Conservation (phyloP, 2,329 filamentous ascomycete genomes). For the Penicillium sp. region DNA sequence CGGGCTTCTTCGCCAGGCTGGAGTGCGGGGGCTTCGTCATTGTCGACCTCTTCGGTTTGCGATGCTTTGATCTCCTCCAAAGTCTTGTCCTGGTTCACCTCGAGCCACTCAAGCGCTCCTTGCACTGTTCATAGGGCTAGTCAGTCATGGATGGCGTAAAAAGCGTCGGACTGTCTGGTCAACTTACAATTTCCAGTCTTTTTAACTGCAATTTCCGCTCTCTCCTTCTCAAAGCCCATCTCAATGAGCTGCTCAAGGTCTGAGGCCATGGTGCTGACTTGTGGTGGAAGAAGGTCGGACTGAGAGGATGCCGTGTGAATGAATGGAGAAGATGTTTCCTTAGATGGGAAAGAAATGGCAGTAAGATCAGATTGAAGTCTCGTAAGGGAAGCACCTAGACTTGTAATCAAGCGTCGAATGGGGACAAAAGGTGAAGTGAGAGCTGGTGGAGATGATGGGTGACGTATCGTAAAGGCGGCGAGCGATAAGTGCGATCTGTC, state of each 20-base stretch:
- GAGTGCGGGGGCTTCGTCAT: constrained; percentile 58
- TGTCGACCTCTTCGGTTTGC: constrained; percentile 48
- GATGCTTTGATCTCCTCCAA: constrained; percentile 68
- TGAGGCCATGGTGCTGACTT: constrained; percentile 34
- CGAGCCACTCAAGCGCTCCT: constrained; percentile 89
- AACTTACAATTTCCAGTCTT: constrained; percentile 70
- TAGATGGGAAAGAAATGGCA: too few species aligned
- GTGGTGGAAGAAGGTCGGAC: not conserved
- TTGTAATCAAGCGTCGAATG: not conserved
- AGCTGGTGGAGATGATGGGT: constrained; percentile 17
- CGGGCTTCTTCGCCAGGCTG: constrained; percentile 65
- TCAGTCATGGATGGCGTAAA: constrained; percentile 6
- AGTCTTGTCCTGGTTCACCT: constrained; percentile 80
- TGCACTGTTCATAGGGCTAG: constrained; percentile 53
- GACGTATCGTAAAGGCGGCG: constrained; percentile 27
- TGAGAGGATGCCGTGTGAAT: not conserved
- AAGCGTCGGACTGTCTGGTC: not conserved
- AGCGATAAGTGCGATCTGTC: constrained; percentile 16
- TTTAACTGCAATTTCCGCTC: constrained; percentile 76
- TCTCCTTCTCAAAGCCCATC: constrained; percentile 75
- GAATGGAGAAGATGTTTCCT: too few species aligned
- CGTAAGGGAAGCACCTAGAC: not conserved
- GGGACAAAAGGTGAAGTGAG: not conserved
- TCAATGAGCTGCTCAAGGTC: constrained; percentile 58
- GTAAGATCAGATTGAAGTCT: too few species aligned